phyloP scores from a whole-genome alignment of 441 rosid species.

The Arabidopsis lyrata region DNA sequence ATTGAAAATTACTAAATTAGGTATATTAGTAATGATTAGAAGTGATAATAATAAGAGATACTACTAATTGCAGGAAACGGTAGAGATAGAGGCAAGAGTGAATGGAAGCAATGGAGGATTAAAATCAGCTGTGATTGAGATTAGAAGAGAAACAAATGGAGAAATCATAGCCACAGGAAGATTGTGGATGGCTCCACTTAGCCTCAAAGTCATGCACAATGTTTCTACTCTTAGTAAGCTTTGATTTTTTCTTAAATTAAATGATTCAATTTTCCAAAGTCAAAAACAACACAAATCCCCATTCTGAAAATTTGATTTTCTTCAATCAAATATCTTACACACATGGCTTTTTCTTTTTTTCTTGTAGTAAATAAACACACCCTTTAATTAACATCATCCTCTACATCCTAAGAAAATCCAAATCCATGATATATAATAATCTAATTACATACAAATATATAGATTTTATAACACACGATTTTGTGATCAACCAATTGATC shows the following conservation, averaged over 20 bases:
- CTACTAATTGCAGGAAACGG: slow-evolving; percentile 57
- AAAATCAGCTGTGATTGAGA: slow-evolving; percentile 54
- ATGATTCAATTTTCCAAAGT: neutral
- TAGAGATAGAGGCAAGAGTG: slow-evolving; percentile 66
- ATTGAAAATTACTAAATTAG: too few relatives aligned
- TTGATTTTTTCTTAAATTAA: slow-evolving; percentile 20
- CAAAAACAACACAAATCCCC: neutral
- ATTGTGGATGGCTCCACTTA: slow-evolving; percentile 59
- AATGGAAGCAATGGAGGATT: slow-evolving; percentile 54
- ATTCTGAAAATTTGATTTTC: slow-evolving; percentile 30
- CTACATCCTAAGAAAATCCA: slow-evolving; percentile 38
- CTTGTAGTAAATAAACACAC: slow-evolving; percentile 16
- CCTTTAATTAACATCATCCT: slow-evolving; percentile 13
- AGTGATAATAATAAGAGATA: neutral
- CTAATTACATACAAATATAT: slow-evolving; percentile 42
- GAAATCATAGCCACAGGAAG: slow-evolving; percentile 63
- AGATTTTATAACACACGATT: slow-evolving; percentile 26
- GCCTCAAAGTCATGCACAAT: slow-evolving; percentile 8
- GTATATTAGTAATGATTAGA: neutral
- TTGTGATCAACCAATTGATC: slow-evolving; percentile 10
- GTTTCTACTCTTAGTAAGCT: slow-evolving; percentile 50
- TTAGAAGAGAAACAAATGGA: slow-evolving; percentile 50
- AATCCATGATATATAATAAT: slow-evolving; percentile 33
- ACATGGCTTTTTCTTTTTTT: neutral
- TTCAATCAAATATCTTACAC: slow-evolving; percentile 39